Evolutionary conservation across 2,329 filamentous ascomycete species (phyloP), one percentile per base, ranked within the genome.

Genomic region (Amylocarpus encephaloides): DNA sequence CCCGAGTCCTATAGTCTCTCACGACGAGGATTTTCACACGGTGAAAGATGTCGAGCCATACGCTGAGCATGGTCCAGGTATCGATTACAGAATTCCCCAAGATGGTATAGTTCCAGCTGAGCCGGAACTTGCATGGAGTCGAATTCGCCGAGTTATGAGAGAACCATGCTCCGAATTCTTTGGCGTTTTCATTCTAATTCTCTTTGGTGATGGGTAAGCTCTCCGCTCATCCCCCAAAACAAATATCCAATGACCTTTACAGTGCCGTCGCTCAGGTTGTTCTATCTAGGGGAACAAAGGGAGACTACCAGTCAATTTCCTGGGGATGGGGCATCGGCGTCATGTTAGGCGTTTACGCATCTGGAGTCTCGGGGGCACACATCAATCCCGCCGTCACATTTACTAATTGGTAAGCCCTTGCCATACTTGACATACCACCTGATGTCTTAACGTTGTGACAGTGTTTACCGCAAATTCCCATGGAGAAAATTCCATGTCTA

Each of bases 361-460:
- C 73, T 12, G 78, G 78, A 47, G 79, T 84, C 58, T 82, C 78
- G 29, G 84, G 84, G 12, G 82, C 79, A 1, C 84, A 87, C 60
- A 71, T 88, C 58, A 85, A 85, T 62, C 82, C 85, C 1, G 85
- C 82, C 11, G 79, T 89, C 7, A 88, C 84, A 1, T 74, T 88
- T 19, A 75, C 80, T 50, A 85, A 82, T 65, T 87, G 84, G 63
- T 62, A 40, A 49, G 51, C 46, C 34, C 18, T 39, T n/a, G 12
- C 13, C 15, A 15, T 30, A 39, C 10, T 15, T 26, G n/a, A n/a
- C 12, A 12, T 12, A 26, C 35, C 5, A 26, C 11, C 9, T 5
- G 2, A 13, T 13, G 22, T 35, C 34, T 40, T 50, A 49, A 55
- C 35, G 15, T 9, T 33, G 33, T 33, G 41, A 4, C 34, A 63